Evolutionary conservation across 169 alveolate species (phyloP).

Genomic region (Perkinsus olseni): DNA sequence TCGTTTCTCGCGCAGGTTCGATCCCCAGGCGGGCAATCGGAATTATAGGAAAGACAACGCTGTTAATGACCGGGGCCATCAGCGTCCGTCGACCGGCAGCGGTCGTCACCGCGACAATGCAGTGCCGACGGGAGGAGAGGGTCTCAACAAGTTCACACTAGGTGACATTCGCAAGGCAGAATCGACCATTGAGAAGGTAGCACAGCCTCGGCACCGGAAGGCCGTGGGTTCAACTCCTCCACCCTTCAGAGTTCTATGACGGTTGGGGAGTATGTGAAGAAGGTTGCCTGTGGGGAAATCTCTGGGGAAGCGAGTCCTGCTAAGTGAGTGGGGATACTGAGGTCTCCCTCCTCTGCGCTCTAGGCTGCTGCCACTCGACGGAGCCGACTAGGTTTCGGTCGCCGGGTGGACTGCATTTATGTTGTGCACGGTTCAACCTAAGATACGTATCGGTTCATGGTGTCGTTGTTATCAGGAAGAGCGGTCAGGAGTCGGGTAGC

Average conservation of each 20-base stretch:
- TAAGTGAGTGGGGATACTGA: background rate
- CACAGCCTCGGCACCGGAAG: background rate
- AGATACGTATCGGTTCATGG: no score
- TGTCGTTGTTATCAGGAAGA: background rate
- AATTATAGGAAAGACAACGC: background rate
- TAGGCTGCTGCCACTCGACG: no score
- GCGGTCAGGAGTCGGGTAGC: background rate
- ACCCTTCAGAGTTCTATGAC: background rate
- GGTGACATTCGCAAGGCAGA: background rate
- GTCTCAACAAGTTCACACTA: background rate
- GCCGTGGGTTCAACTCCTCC: background rate
- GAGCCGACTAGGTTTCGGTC: no score
- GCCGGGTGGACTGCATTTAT: no score
- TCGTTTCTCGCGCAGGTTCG: background rate
- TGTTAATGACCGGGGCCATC: background rate
- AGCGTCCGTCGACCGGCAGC: background rate
- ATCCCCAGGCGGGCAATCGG: background rate
- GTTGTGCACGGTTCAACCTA: no score
- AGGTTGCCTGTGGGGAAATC: background rate
- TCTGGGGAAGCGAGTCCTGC: background rate
- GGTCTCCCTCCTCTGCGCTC: background rate
- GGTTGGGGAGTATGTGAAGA: background rate
- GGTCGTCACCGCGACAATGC: background rate
- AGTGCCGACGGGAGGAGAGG: background rate
- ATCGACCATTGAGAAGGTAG: background rate